Conservation (phyloP, 2,329 filamentous ascomycete species). For the Hymenoscyphus occultus region DNA sequence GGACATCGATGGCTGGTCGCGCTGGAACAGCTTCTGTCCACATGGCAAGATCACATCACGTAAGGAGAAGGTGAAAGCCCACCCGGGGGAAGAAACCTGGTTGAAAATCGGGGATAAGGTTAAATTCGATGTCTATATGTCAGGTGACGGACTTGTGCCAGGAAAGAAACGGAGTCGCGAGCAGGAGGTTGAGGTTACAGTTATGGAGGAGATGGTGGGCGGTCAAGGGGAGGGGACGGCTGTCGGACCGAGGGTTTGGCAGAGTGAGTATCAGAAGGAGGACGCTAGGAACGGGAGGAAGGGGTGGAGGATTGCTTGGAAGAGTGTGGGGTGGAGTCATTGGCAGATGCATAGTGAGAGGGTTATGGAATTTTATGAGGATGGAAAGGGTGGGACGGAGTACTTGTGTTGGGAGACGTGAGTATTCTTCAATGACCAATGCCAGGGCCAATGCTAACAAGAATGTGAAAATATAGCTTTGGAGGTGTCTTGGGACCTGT, state of each 20-base stretch:
- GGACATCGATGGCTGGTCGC: conserved; percentile 25
- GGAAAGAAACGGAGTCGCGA: conserved; percentile 18
- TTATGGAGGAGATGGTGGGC: conserved; percentile 13
- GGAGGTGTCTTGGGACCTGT: conserved; percentile 40
- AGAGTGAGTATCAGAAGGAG: conserved; percentile 2
- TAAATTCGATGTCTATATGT: conserved; percentile 26
- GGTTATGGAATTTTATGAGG: conserved; percentile 46
- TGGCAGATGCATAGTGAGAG: conserved; percentile 41
- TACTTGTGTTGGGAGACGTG: conserved; percentile 46
- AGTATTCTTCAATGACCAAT: not conserved
- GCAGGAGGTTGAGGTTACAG: conserved; percentile 21
- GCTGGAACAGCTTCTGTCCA: conserved; percentile 56
- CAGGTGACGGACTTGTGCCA: conserved; percentile 21
- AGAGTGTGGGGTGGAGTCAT: conserved; percentile 32
- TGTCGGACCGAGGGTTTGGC: not conserved
- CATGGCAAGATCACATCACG: conserved; percentile 53
- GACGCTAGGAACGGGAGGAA: conserved; percentile 17
- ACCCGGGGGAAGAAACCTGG: conserved; percentile 18
- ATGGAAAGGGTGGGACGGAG: conserved; percentile 38
- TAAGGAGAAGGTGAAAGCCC: conserved; percentile 34
- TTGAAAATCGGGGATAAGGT: conserved; percentile 20
- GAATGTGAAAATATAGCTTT: conserved; percentile 28
- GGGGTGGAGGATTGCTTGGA: conserved; percentile 44
- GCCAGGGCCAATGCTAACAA: not conserved
- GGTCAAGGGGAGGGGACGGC: not conserved